Evolutionary conservation across 139 green algal species (phyloP).

Genomic region (Coccomyxa sp.): DNA sequence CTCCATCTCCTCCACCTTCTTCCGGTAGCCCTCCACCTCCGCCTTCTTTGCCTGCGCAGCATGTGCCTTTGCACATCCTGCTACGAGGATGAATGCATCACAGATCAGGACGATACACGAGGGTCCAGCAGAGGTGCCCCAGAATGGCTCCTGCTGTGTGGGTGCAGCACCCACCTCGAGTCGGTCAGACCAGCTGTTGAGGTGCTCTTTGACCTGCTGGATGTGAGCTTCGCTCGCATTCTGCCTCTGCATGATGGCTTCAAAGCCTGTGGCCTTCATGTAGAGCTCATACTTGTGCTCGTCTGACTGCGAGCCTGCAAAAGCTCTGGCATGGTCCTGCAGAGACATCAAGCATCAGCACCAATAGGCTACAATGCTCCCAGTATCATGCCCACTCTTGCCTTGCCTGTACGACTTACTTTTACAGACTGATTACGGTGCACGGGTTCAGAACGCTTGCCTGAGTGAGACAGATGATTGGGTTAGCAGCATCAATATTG

Average conservation of each 20-base stretch:
- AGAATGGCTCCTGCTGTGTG: too few relatives aligned
- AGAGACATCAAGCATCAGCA: too few relatives aligned
- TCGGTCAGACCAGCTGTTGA: not conserved
- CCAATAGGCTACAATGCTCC: too few relatives aligned
- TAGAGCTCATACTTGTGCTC: conserved; percentile 21
- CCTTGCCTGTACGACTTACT: too few relatives aligned
- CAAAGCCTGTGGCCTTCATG: conserved; percentile 28
- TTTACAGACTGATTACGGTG: too few relatives aligned
- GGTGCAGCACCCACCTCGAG: conserved; percentile 6
- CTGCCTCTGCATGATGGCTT: conserved; percentile 18
- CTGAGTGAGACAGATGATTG: conserved; percentile 39
- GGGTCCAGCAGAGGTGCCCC: too few relatives aligned
- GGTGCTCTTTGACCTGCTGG: not conserved
- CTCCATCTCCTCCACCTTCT: not conserved
- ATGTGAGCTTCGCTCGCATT: not conserved
- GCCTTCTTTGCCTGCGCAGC: too few relatives aligned
- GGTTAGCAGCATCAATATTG: conserved; percentile 36
- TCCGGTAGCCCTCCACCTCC: conserved; percentile 22
- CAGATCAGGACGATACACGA: too few relatives aligned
- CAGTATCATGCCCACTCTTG: too few relatives aligned
- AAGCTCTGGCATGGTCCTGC: conserved; percentile 21
- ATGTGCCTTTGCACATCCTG: too few relatives aligned
- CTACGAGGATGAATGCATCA: too few relatives aligned
- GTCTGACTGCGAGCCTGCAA: conserved; percentile 3
- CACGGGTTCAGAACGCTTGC: too few relatives aligned